These are phyloP conservation scores for Sarocladium kiliense DNA, from an alignment of 2,329 filamentous ascomycete species.

Conservation along the genomic window DNA sequence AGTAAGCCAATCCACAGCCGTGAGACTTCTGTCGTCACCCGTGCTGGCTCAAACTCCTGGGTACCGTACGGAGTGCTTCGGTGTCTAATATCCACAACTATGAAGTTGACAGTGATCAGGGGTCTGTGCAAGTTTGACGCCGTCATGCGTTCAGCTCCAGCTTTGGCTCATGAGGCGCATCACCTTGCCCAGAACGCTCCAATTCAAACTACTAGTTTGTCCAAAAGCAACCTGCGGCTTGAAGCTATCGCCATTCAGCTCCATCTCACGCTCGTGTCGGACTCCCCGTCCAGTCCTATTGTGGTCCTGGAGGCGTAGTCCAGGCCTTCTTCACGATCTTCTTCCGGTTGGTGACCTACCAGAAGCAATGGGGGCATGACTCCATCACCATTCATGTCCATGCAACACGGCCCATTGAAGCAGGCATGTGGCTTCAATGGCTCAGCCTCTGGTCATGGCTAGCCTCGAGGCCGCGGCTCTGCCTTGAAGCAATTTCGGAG, in stretches of 20 bases:
- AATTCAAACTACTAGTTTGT: background rate
- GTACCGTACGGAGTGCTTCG: too few species aligned
- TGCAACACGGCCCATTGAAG: background rate
- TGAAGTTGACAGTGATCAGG: too few species aligned
- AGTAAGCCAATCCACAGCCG: too few species aligned
- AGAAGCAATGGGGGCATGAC: background rate
- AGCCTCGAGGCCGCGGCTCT: background rate
- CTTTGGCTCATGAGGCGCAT: background rate
- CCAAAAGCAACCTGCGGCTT: background rate
- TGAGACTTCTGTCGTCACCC: too few species aligned
- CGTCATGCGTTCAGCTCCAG: background rate
- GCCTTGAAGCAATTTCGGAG: background rate
- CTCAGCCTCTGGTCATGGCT: background rate
- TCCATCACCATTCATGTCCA: background rate
- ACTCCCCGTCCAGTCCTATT: background rate
- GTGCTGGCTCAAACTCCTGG: too few species aligned
- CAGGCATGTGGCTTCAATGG: conserved; percentile 6
- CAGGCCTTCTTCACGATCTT: background rate
- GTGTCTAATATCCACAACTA: too few species aligned
- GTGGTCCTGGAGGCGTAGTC: background rate
- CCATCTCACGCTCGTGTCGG: background rate
- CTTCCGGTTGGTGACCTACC: background rate
- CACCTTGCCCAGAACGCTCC: conserved; percentile 1
- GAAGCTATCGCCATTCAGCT: conserved; percentile 4
- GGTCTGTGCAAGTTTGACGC: too few species aligned